These are phyloP conservation scores for Piloderma croceum DNA, from an alignment of 768 basidiomycete genomes.

Conservation along the genomic window DNA sequence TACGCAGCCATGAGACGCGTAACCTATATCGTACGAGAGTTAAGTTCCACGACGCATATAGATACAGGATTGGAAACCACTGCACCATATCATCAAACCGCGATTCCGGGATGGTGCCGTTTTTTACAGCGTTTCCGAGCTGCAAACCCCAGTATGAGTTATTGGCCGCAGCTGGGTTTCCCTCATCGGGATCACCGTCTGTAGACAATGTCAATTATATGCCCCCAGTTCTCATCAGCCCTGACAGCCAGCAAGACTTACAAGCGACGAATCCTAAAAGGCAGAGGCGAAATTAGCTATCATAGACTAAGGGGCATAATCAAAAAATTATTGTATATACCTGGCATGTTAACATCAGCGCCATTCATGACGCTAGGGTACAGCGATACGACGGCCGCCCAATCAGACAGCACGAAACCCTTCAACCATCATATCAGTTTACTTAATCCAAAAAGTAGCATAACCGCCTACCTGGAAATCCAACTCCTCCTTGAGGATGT, in stretches of 20 bases:
- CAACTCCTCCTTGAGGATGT: constrained; percentile 42
- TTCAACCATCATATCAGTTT: no score
- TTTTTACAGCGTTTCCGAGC: constrained; percentile 37
- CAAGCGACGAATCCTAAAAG: neutral
- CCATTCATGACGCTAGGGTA: constrained; percentile 10
- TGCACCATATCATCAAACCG: constrained; percentile 56
- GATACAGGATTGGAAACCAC: no score
- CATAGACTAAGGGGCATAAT: no score
- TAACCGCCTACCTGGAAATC: constrained; percentile 49
- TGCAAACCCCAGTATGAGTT: constrained; percentile 20
- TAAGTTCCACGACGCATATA: no score
- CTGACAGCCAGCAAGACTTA: neutral
- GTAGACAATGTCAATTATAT: neutral
- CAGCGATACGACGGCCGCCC: constrained; percentile 34
- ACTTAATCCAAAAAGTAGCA: no score
- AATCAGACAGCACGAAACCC: constrained; percentile 32
- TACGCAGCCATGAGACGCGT: constrained; percentile 51
- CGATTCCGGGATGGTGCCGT: constrained; percentile 40
- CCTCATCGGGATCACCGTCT: neutral
- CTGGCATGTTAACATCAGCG: constrained; percentile 13
- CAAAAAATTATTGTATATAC: neutral
- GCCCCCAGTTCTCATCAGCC: no score
- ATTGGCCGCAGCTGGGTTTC: constrained; percentile 9
- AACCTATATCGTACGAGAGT: constrained; percentile 5
- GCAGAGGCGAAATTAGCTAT: no score